Percentiles rank a stretch among this genome's conserved stretches.
Conservation (phyloP, 331 rosid genomes). For the Quercus lobata region DNA sequence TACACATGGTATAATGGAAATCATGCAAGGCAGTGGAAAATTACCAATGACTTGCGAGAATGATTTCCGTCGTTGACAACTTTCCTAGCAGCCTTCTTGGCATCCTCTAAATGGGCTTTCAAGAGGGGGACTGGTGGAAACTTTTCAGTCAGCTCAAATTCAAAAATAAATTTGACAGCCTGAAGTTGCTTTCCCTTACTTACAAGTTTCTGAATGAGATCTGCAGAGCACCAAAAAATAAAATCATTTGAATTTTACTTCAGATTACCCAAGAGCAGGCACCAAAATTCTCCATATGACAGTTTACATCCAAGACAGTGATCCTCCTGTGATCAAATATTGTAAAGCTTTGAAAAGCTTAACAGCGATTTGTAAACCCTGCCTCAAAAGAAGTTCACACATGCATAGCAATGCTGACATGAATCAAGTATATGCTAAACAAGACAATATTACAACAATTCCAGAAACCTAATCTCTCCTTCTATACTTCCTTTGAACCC, state of each 20-base stretch:
- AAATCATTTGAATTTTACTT: constrained; percentile 1
- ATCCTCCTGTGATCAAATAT: background rate
- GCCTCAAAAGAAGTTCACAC: background rate
- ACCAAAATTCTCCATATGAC: background rate
- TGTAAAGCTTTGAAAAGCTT: background rate
- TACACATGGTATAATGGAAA: background rate
- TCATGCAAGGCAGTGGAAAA: constrained; percentile 12
- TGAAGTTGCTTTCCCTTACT: constrained; percentile 52
- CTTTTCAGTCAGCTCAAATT: constrained; percentile 59
- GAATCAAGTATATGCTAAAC: background rate
- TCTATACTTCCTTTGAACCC: background rate
- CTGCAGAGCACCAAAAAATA: constrained; percentile 34
- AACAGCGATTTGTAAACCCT: background rate
- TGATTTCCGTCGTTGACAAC: constrained; percentile 55
- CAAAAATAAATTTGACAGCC: constrained; percentile 64
- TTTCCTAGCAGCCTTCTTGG: constrained; percentile 46
- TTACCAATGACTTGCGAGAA: constrained; percentile 58
- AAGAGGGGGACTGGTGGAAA: constrained; percentile 74
- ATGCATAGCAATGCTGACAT: background rate
- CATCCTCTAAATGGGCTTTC: constrained; percentile 53
- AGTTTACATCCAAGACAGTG: background rate
- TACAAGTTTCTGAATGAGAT: constrained; percentile 64
- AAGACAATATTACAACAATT: background rate
- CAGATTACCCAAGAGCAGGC: background rate
- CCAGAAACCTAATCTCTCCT: background rate